These are phyloP conservation scores for Mangifera indica DNA, from an alignment of 345 rosid species.

Conservation along the genomic window DNA sequence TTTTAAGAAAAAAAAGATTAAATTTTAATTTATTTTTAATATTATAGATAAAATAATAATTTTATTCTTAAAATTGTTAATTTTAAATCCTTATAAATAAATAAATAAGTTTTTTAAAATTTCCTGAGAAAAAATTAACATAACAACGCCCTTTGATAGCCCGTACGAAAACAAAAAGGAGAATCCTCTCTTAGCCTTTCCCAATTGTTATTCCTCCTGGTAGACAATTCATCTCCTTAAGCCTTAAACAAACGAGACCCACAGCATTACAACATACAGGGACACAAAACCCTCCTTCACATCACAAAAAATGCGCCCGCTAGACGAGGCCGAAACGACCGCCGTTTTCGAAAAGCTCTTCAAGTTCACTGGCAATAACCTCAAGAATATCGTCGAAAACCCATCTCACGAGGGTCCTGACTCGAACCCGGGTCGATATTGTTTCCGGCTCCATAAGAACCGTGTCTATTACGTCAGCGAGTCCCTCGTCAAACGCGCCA, in stretches of 20 bases:
- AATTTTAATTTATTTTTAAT: too few species aligned
- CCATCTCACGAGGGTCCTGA: slow-evolving; percentile 91
- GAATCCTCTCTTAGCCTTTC: too few species aligned
- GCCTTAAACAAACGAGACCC: slow-evolving; percentile 6
- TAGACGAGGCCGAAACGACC: slow-evolving; percentile 84
- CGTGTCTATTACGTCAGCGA: slow-evolving; percentile 82
- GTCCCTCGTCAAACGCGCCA: slow-evolving; percentile 76
- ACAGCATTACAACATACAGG: too few species aligned
- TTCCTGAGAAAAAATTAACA: too few species aligned
- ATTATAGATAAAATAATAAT: too few species aligned
- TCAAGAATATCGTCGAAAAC: slow-evolving; percentile 85
- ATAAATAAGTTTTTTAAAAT: too few species aligned
- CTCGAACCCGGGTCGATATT: slow-evolving; percentile 62
- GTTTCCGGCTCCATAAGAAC: slow-evolving; percentile 89
- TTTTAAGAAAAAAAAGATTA: too few species aligned
- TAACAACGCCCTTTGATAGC: too few species aligned
- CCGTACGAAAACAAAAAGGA: too few species aligned
- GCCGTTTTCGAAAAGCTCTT: slow-evolving; percentile 81
- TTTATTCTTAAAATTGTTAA: too few species aligned
- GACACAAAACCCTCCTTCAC: slow-evolving; percentile 11
- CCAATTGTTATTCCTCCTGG: too few species aligned
- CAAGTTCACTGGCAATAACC: slow-evolving; percentile 81
- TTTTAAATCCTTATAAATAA: too few species aligned
- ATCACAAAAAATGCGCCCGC: slow-evolving; percentile 56
- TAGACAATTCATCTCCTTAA: not conserved